A percentile compares a stretch with the other conserved stretches of the same genome.
These are phyloP conservation scores for Fennellomyces sp. DNA, from an alignment of 371 early-diverging fungal genomes.

Conservation along the genomic window DNA sequence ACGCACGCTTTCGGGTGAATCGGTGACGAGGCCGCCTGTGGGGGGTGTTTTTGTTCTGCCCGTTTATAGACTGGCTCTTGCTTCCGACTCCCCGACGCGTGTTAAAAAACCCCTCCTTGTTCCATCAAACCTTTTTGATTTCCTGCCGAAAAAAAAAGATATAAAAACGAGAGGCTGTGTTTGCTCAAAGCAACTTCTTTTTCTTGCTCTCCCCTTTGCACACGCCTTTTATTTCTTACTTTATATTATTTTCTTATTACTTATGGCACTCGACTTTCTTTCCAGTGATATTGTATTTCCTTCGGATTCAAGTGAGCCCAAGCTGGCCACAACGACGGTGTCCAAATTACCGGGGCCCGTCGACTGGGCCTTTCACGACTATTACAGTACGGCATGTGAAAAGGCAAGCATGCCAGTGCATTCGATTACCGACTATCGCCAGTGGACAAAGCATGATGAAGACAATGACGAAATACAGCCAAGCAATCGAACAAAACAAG, in stretches of 20 bases:
- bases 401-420: slow-evolving; percentile 19
- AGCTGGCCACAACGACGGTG: slow-evolving; percentile 20
- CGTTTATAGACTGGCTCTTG: background rate
- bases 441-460: slow-evolving; percentile 9
- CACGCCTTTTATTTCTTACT: background rate
- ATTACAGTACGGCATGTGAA: slow-evolving; percentile 30
- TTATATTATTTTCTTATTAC: background rate
- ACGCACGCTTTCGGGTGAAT: background rate
- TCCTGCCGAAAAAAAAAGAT: background rate
- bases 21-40: background rate
- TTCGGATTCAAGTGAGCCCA: slow-evolving; percentile 36
- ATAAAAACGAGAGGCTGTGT: background rate
- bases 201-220: background rate
- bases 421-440: slow-evolving; percentile 11
- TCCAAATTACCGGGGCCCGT: slow-evolving; percentile 27
- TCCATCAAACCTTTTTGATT: background rate
- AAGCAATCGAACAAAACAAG: slow-evolving; percentile 4
- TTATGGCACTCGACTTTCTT: slow-evolving; percentile 16
- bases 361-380: slow-evolving; percentile 45
- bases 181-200: background rate
- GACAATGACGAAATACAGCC: slow-evolving; percentile 1
- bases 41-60: slow-evolving; percentile 1
- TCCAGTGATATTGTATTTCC: slow-evolving; percentile 44
- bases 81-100: background rate
- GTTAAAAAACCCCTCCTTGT: background rate